A percentile compares a stretch with the other conserved stretches of the same genome.
Conservation (phyloP, 2,329 filamentous ascomycete genomes). For the Alternaria postmessia region DNA sequence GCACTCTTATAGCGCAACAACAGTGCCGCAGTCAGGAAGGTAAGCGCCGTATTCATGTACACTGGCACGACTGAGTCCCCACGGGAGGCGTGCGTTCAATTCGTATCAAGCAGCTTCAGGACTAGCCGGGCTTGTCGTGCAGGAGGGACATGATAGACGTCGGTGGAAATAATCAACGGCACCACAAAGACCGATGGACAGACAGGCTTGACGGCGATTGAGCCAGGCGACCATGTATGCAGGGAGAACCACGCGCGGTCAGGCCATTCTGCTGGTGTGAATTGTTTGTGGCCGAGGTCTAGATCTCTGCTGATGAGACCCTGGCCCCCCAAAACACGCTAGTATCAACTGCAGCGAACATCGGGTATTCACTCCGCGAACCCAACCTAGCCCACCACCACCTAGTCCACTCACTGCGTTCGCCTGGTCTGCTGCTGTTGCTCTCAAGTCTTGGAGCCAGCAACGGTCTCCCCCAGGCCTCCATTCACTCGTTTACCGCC, state of each 20-base stretch:
- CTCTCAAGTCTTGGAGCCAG: neutral
- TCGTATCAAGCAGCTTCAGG: neutral
- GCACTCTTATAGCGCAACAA: neutral
- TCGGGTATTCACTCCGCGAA: conserved; percentile 13
- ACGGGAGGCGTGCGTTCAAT: neutral
- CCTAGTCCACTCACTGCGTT: neutral
- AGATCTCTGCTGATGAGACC: conserved; percentile 11
- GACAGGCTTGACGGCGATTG: neutral
- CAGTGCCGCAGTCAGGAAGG: neutral
- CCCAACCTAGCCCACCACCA: conserved; percentile 9
- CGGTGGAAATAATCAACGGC: neutral
- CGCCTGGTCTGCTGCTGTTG: neutral
- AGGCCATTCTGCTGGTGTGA: conserved; percentile 9
- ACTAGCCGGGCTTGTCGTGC: conserved; percentile 5
- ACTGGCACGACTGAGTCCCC: neutral
- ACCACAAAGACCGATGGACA: neutral
- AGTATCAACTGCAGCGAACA: conserved; percentile 17
- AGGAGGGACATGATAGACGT: neutral
- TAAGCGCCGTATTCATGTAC: conserved; percentile 4
- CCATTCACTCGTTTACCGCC: conserved; percentile 9
- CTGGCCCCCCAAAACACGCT: conserved; percentile 4
- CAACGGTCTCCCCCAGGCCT: neutral
- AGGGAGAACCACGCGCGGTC: conserved; percentile 1
- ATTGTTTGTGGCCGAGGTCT: conserved; percentile 11
- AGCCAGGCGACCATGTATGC: conserved; percentile 1